These are phyloP conservation scores for Penicillium glabrum DNA, from an alignment of 2,329 filamentous ascomycete species.

Conservation along the genomic window DNA sequence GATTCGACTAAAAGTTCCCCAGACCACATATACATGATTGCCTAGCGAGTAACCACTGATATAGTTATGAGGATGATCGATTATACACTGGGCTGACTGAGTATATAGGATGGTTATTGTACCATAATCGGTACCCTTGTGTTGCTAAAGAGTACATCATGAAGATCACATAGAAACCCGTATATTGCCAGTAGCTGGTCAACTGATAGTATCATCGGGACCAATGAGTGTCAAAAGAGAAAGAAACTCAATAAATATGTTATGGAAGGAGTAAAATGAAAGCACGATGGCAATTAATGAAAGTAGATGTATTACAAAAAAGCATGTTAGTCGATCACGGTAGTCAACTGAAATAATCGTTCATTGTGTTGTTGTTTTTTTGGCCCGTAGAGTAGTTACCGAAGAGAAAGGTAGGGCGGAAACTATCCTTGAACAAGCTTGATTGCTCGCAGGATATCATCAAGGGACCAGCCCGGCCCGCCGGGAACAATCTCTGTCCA, in stretches of 20 bases:
- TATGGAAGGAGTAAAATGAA: not conserved
- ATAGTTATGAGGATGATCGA: too few relatives aligned
- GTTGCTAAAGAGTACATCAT: not conserved
- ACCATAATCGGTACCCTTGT: not conserved
- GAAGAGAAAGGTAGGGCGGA: not conserved
- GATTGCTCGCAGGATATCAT: conserved; percentile 60
- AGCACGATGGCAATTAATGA: not conserved
- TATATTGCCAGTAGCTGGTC: not conserved
- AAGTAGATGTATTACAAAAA: conserved; percentile 2
- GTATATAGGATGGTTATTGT: not conserved
- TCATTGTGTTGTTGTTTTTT: not conserved
- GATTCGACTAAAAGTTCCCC: too few relatives aligned
- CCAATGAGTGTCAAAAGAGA: not conserved
- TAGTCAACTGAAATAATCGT: not conserved
- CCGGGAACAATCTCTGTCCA: conserved; percentile 71
- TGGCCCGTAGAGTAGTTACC: not conserved
- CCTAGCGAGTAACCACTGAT: too few relatives aligned
- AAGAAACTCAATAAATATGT: not conserved
- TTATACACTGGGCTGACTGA: conserved; percentile 7
- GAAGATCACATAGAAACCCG: not conserved
- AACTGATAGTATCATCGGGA: not conserved
- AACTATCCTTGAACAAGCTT: conserved; percentile 23
- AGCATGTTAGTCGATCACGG: not conserved
- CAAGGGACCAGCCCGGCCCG: conserved; percentile 59
- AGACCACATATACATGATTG: too few relatives aligned